Evolutionary conservation across 2,329 filamentous ascomycete species (phyloP).

Genomic region (Cladosporium sphaerospermum): DNA sequence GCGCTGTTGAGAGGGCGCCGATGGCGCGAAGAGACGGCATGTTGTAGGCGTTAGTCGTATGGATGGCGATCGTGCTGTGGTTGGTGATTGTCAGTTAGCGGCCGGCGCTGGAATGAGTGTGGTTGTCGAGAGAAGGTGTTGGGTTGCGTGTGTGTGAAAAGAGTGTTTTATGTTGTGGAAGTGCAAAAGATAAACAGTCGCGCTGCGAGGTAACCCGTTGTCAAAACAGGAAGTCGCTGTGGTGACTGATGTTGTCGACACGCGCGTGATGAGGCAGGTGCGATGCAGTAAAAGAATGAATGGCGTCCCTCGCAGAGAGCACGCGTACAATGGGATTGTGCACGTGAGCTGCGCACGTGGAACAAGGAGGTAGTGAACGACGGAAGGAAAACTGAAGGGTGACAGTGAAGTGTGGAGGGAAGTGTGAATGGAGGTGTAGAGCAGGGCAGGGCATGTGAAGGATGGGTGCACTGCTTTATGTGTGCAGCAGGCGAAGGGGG

Average conservation of each 20-base stretch:
- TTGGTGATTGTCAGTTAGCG: slow-evolving; percentile 4
- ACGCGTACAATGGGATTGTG: background rate
- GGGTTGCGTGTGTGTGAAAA: background rate
- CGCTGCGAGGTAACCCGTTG: background rate
- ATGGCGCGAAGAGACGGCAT: slow-evolving; percentile 24
- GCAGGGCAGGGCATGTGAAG: background rate
- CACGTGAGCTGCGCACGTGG: background rate
- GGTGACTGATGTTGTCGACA: slow-evolving; percentile 1
- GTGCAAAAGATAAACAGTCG: background rate
- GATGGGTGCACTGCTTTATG: background rate
- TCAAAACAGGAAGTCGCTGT: slow-evolving; percentile 6
- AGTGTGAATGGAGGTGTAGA: background rate
- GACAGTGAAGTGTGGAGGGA: background rate
- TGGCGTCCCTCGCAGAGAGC: background rate
- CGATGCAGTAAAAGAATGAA: background rate
- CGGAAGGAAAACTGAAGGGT: background rate
- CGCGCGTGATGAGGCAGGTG: background rate
- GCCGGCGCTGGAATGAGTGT: slow-evolving; percentile 3
- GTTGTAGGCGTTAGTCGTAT: slow-evolving; percentile 3
- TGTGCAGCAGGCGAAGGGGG: background rate
- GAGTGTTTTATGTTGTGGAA: background rate
- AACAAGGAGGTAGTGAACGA: slow-evolving; percentile 5
- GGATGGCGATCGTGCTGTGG: slow-evolving; percentile 5
- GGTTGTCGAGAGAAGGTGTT: background rate
- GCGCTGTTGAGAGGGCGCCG: slow-evolving; percentile 23